Evolutionary conservation across 768 basidiomycete species (phyloP), one percentile per base, ranked within the genome.

Genomic region (Lactarius psammicola): DNA sequence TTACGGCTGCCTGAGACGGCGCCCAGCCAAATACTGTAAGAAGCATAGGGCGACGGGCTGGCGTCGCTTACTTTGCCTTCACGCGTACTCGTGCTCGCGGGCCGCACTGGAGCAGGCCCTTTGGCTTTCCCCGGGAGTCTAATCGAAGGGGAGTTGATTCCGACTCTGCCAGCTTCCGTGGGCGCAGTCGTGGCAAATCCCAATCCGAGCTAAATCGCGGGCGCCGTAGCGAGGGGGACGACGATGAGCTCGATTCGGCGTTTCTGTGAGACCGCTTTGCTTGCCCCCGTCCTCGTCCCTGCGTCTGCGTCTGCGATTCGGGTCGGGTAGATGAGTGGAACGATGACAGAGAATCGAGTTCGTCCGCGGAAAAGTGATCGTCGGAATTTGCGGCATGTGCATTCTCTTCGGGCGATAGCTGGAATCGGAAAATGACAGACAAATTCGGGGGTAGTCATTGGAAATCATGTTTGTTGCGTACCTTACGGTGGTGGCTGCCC

Each of bases 171-270:
- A n/a, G 18, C 49, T 54, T 53, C 51, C 56, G 40, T 30, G 28
- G 65, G 11, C 33, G 40, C 7, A 11, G 34, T 23, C 15, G 60
- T 30, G 26, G 42, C n/a, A 67, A 15, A 4, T 67, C 59, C 66
- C 66, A 67, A 23, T 67, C 66, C 26, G 66, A 67, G 28, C 61
- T 62, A 20, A 67, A 67, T 55, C 20, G 61, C 3, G 66, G 61
- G 11, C 62, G 66, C 17, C 36, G 46, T 11, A 56, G 65, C 3
- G 60, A 51, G n/a, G 56, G 23, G 7, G 34, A 42, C 7, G 42
- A 8, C 0, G 42, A 8, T 13, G 28, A 4, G 40, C 59, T 26
- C 15, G 33, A 38, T 58, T n/a, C n/a, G n/a, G n/a, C n/a, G n/a
- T n/a, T n/a, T n/a, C 30, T 13, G 46, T 26, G 40, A 31, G 51